Conservation (phyloP, 1,139 yeast genomes). For the Pichia sp. region DNA sequence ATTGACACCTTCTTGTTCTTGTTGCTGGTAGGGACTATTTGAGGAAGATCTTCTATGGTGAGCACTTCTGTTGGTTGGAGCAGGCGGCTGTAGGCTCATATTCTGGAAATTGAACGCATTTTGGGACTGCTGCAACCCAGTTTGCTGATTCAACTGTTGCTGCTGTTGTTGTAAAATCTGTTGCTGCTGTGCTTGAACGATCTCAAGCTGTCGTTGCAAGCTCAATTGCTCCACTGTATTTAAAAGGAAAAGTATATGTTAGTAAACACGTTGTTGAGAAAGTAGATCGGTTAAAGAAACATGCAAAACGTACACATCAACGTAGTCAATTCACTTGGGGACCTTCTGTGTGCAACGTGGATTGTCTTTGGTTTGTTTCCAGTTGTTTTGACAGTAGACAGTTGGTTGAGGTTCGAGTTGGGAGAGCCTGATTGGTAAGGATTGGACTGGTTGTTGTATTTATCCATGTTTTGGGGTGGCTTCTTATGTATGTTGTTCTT, state of each 20-base stretch:
- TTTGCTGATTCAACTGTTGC: slow-evolving; percentile 25
- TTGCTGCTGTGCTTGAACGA: slow-evolving; percentile 88
- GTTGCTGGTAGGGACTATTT: slow-evolving; percentile 22
- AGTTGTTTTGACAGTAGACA: slow-evolving; percentile 27
- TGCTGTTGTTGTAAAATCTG: slow-evolving; percentile 49
- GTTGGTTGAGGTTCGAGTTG: slow-evolving; percentile 1
- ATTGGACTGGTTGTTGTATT: slow-evolving; percentile 4
- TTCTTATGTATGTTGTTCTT: not conserved
- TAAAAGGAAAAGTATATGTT: slow-evolving; percentile 1
- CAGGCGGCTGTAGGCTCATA: not conserved
- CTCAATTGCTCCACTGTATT: slow-evolving; percentile 73
- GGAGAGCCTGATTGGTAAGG: slow-evolving; percentile 9
- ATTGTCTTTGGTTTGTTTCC: slow-evolving; percentile 46
- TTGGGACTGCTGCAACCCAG: slow-evolving; percentile 7
- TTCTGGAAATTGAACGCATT: slow-evolving; percentile 14
- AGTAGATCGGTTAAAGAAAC: not conserved
- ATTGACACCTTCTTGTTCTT: slow-evolving; percentile 1
- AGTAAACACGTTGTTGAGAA: not conserved
- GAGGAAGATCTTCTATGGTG: slow-evolving; percentile 31
- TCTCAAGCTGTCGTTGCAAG: slow-evolving; percentile 85
- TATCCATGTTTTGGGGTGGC: slow-evolving; percentile 3
- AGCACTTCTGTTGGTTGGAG: slow-evolving; percentile 2
- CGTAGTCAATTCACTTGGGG: slow-evolving; percentile 92
- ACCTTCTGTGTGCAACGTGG: slow-evolving; percentile 90
- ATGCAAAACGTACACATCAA: slow-evolving; percentile 57